Base-by-base conservation (phyloP, 768 basidiomycete genomes). In the Polyporus arcularius region DNA sequence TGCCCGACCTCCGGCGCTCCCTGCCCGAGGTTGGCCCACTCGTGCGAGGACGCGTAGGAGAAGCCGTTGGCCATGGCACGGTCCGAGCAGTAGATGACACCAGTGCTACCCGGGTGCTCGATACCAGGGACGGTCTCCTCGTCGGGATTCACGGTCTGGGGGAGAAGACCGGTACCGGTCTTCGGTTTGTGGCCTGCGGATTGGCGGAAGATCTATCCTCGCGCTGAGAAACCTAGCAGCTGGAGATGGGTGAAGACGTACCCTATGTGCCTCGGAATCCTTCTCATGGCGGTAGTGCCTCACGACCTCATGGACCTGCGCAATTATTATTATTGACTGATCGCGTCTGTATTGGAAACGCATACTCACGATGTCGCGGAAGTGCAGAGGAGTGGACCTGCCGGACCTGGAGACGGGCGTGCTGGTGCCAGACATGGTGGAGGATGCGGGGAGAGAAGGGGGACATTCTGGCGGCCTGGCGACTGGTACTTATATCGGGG, bases 41-140 rank as follows among this genome's bases (percentile, higher is more conserved):
- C 87, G 68, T 92, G 87, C 14, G 86, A 86, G 65, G 79, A 78
- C 60, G 89, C 83, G 66, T 92, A 90, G 64, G 77, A 87, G 79
- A 94, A 97, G 9, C 95, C 95, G 70, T 97, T 96, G 11, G 94
- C 94, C 79, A 94, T 92, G n/a, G 94, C 92, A 60, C 94, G 87
- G 70, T 95, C 92, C 1, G 91, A 93, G 74, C 94, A 95, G 72
- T 96, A 97, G 68, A 96, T 87, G 30, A 88, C 85, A 60, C 82
- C 78, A 0, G 81, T 82, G 66, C 75, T 75, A 38, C 85, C 84
- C 2, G 92, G 92, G 70, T 92, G 91, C 70, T 87, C 82, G 68
- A 92, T 91, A 51, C 92, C 93, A 18, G 93, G 94, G 4, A 96
- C 86, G 1, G 93, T 94, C 75, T 96, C 93, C 67, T 95, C 93